Base-by-base conservation (phyloP, 306 rosid genomes). In the Sphenostylis stenocarpa region DNA sequence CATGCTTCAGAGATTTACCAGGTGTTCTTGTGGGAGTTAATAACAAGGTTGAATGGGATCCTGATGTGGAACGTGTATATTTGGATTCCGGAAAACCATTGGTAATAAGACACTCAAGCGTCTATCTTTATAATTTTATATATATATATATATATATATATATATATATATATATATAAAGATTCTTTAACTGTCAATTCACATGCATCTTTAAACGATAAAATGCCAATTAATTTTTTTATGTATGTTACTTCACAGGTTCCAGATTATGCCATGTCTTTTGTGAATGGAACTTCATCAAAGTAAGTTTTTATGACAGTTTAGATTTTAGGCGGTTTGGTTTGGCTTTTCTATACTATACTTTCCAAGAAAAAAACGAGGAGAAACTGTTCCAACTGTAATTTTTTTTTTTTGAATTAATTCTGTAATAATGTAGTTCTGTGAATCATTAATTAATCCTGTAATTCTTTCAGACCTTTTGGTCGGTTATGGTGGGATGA, bases 401-500 rank as follows among this genome's bases (percentile, higher is more conserved):
- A n/a, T n/a, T n/a, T n/a, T n/a, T n/a, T n/a, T n/a, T n/a, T n/a
- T n/a, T n/a, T n/a, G n/a, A n/a, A 26, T 26, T 26, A 26, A 26
- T 26, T 26, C 1, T 26, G 1, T 26, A 1, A 26, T 26, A 26
- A 2, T 26, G 28, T 26, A 26, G 2, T 26, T 26, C 1, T 26
- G 28, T 26, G n/a, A 17, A 14, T 57, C 11, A 57, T 12, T 20
- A 19, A 52, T 28, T 29, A 29, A 6, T 28, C 6, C n/a, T 14
- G 12, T 26, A 15, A 6, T 80, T 29, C 67, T 38, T 81, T 6
- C 49, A 91, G 97, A 71, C 98, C 98, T 1, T 94, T 90, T 86
- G 93, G 85, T 17, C 89, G 98, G 49, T 67, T 94, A 47, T 94
- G 98, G 98, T 94, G 98, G 97, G 98, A 94, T 66, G 98, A 91